Base-by-base conservation (phyloP, 768 basidiomycete species). In the Boletus rubroflammeus region DNA sequence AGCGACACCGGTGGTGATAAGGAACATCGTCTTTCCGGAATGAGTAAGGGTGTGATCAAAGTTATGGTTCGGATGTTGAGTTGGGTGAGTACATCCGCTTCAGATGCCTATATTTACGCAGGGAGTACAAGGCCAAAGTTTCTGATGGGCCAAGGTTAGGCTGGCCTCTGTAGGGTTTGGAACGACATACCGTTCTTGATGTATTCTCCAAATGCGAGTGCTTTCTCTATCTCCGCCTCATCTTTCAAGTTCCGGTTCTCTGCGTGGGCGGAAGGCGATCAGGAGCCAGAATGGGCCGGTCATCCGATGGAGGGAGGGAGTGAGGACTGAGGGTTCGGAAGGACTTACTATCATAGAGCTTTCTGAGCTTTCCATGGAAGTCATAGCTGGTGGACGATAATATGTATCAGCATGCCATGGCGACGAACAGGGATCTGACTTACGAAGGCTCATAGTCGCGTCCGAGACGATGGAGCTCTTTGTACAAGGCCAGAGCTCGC, bases 371-470 rank as follows among this genome's bases (percentile, higher is more conserved):
- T 40, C 80, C 81, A 63, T 88, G 83, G 58, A 90, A 93, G 72
- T 90, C 77, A 62, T 93, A 93, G 43, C 90, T 89, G 67, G 25
- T 35, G 50, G 23, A 31, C 23, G 34, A 47, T 29, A n/a, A 47
- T 49, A 47, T 47, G 35, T 53, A 43, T 61, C n/a, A 46, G 54
- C 15, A 52, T 48, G 45, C n/a, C 47, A 55, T 41, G 34, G 45
- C 25, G 38, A 59, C 53, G 57, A 42, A 57, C 53, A 29, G 6
- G 41, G 35, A n/a, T 23, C 43, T 34, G 48, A 79, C 83, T 69
- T 63, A 92, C 90, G 81, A 79, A 43, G 88, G 83, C 65, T 93
- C 90, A 59, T 92, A 91, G 44, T 93, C 89, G 54, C 86, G 78
- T 4, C 90, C 90, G 1, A 93, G 79, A 52, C 88, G 77, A 59